These are phyloP conservation scores for Drosera capensis DNA, from an alignment of 148 eudicot genomes.

Conservation along the genomic window DNA sequence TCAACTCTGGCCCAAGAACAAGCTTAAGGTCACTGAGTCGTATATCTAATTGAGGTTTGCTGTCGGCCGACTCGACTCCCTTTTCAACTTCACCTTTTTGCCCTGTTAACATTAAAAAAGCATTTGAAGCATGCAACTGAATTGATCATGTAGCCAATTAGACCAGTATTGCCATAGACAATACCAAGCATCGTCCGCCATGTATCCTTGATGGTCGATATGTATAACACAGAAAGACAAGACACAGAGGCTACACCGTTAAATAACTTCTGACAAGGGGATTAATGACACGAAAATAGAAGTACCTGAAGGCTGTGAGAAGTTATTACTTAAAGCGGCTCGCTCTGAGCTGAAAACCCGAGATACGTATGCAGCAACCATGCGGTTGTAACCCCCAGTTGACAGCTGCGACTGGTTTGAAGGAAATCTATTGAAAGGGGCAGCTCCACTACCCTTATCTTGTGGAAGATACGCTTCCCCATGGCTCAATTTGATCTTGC, in stretches of 20 bases:
- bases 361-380: constrained; percentile 88
- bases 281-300: too few species aligned
- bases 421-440: constrained; percentile 51
- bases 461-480: constrained; percentile 98
- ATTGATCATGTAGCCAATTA: neutral
- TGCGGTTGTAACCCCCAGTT: constrained; percentile 51
- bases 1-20: constrained; percentile 87
- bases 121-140: constrained; percentile 4
- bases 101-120: constrained; percentile 27
- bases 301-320: constrained; percentile 50
- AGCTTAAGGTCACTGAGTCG: constrained; percentile 69
- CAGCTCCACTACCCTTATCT: constrained; percentile 92
- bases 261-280: too few species aligned
- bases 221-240: too few species aligned
- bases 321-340: constrained; percentile 33
- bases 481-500: constrained; percentile 81
- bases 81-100: constrained; percentile 59
- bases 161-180: neutral
- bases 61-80: constrained; percentile 56
- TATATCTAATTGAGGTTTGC: constrained; percentile 70
- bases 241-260: too few species aligned
- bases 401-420: constrained; percentile 45
- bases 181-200: too few species aligned
- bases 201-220: too few species aligned
- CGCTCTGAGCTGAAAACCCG: constrained; percentile 84